Percentiles rank a stretch among this genome's conserved stretches.
Conservation (phyloP, 257 asterid species). For the Nicotiana sylvestris region DNA sequence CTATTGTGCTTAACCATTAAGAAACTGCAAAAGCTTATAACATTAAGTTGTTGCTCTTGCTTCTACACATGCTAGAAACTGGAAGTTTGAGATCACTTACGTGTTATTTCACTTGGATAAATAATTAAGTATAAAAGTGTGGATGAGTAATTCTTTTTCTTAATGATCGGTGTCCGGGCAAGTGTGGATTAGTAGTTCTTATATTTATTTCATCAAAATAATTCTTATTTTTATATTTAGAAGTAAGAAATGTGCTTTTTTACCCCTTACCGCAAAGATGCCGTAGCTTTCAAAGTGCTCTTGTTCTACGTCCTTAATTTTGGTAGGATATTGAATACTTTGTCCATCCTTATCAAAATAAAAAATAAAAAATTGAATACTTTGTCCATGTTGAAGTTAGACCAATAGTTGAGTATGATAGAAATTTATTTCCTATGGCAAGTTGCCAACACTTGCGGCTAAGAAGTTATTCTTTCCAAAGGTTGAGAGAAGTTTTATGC, state of each 20-base stretch:
- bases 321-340: neutral
- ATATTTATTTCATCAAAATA: neutral
- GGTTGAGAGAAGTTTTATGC: neutral
- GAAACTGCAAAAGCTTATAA: neutral
- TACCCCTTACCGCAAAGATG: neutral
- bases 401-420: neutral
- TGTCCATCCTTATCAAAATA: neutral
- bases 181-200: neutral
- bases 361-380: neutral
- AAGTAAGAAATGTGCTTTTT: neutral
- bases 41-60: neutral
- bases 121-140: neutral
- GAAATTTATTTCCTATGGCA: neutral
- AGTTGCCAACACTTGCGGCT: neutral
- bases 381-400: neutral
- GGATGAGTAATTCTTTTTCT: neutral
- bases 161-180: neutral
- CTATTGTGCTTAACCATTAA: neutral
- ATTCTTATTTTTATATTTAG: neutral
- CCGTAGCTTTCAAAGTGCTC: conserved; percentile 5
- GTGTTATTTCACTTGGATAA: neutral
- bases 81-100: neutral
- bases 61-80: neutral
- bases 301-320: neutral
- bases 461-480: neutral